Evolutionary conservation across 176 grass and related monocot genomes (phyloP), one percentile per base, ranked within the genome.

Genomic region (Zizania latifolia): DNA sequence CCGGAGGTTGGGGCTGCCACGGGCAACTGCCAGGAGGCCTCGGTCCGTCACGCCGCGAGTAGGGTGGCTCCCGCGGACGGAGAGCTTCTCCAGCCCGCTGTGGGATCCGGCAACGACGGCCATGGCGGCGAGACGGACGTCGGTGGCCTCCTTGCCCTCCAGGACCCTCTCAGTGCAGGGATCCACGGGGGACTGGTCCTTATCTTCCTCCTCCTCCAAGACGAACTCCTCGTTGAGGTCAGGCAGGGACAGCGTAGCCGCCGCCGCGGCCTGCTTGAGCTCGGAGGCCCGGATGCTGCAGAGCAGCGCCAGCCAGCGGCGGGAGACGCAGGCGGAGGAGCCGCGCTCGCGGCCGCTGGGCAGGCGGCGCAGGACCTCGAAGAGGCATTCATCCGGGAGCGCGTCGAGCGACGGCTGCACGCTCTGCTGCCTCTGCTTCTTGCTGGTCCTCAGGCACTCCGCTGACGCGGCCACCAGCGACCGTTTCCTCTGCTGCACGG

Each of bases 361-460:
- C 19, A 98, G 63, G n/a, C 86, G 91, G 24, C 94, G 84, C 23
- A 98, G 89, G 33, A 98, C 82, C 72, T 98, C 94, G 62, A 90
- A 94, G 71, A 98, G 91, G 82, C 91, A 98, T 79, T 98, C 94
- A 33, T 92, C 86, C 10, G 94, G 94, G 27, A 98, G 86, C 59
- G 67, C 30, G 67, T 98, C 94, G 6, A 98, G 90, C 22, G 88
- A 92, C 80, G 19, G 70, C 67, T 40, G 58, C 84, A 15, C 34
- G 46, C 15, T 46, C 70, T 79, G 50, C 70, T 80, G 51, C 85
- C 87, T 70, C 68, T 78, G 81, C 53, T 71, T 86, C 71, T 90
- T 85, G 44, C 50, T 58, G 11, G 63, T 70, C 78, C 75, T 68
- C 22, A 82, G 69, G 41, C 78, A 72, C 68, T 76, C 86, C 22